phyloP scores from a whole-genome alignment of 768 basidiomycete species.

The Peribolospora baueri region DNA sequence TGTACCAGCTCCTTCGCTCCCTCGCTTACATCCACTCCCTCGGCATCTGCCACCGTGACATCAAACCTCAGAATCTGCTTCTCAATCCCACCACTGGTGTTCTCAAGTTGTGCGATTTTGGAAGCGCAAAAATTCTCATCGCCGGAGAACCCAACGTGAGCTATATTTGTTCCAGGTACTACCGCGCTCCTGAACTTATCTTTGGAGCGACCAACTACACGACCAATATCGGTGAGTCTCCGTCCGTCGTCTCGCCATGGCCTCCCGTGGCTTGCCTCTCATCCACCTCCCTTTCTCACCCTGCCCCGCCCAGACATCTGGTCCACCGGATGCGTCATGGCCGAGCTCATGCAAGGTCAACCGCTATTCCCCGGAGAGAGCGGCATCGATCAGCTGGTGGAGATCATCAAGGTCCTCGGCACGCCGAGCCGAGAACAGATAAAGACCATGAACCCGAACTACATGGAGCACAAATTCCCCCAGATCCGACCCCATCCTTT shows the following conservation, averaged over 20 bases:
- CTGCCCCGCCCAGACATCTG: conserved; percentile 48
- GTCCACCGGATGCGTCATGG: conserved; percentile 99
- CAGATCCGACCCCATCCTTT: conserved; percentile 99
- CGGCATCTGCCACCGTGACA: conserved; percentile 98
- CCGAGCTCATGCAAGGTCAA: conserved; percentile 95
- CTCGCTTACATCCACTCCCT: conserved; percentile 98
- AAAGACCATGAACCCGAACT: conserved; percentile 99
- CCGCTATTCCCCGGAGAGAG: conserved; percentile 97
- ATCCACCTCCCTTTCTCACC: too few species aligned
- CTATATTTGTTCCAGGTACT: conserved; percentile 99
- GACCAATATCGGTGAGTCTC: conserved; percentile 72
- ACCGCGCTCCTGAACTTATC: conserved; percentile 95
- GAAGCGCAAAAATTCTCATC: conserved; percentile 92
- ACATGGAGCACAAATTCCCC: conserved; percentile 99
- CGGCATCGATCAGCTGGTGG: conserved; percentile 95
- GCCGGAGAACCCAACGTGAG: conserved; percentile 97
- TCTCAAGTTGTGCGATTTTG: conserved; percentile 95
- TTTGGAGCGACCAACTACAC: conserved; percentile 99
- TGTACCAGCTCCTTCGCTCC: conserved; percentile 82
- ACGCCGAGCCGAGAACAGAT: conserved; percentile 97
- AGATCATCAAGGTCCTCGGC: conserved; percentile 98
- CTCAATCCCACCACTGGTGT: conserved; percentile 92
- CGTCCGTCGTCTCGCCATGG: not conserved
- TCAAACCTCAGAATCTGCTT: conserved; percentile 97
- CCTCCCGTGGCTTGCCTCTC: too few species aligned